Evolutionary conservation across 2,329 filamentous ascomycete species (phyloP).

Genomic region (Knoxdaviesia capensis): DNA sequence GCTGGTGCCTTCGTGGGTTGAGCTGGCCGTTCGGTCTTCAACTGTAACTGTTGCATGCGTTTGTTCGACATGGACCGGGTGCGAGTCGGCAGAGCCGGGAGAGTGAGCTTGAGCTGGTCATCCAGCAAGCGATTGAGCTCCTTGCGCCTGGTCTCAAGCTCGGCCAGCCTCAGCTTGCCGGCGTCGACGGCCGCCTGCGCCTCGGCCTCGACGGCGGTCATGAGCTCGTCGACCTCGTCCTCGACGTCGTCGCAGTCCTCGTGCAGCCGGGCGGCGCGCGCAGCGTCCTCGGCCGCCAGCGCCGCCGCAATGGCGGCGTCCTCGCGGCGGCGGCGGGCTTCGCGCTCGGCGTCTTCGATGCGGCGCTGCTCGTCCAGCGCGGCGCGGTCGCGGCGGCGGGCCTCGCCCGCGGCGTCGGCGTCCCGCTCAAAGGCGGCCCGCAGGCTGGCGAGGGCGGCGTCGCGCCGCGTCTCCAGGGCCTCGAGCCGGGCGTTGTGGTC

Average conservation of each 20-base stretch:
- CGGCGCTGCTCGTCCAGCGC: conserved; percentile 15
- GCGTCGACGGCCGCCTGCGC: conserved; percentile 11
- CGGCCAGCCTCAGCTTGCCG: conserved; percentile 12
- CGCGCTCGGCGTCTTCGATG: conserved; percentile 20
- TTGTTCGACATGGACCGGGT: no score
- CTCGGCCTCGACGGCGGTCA: conserved; percentile 14
- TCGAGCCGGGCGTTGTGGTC: conserved; percentile 16
- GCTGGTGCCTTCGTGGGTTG: no score
- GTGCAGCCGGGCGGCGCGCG: conserved; percentile 11
- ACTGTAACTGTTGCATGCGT: no score
- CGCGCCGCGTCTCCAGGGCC: conserved; percentile 17
- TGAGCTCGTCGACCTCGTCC: conserved; percentile 15
- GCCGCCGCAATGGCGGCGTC: conserved; percentile 14
- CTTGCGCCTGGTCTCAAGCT: conserved; percentile 14
- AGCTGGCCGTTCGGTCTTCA: no score
- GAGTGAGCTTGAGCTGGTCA: conserved; percentile 15
- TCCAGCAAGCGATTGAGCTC: conserved; percentile 22
- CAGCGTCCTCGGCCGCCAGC: conserved; percentile 11
- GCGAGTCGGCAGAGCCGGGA: conserved; percentile 10
- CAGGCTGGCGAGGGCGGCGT: conserved; percentile 13
- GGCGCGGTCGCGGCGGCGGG: conserved; percentile 12
- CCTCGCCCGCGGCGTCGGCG: conserved; percentile 10
- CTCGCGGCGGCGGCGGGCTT: conserved; percentile 14
- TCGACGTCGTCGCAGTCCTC: conserved; percentile 12
- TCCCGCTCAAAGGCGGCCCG: conserved; percentile 13